A percentile compares a stretch with the other conserved stretches of the same genome.
Evolutionary conservation across 164 flowering plant genomes (phyloP).

Genomic region (Houttuynia cordata): DNA sequence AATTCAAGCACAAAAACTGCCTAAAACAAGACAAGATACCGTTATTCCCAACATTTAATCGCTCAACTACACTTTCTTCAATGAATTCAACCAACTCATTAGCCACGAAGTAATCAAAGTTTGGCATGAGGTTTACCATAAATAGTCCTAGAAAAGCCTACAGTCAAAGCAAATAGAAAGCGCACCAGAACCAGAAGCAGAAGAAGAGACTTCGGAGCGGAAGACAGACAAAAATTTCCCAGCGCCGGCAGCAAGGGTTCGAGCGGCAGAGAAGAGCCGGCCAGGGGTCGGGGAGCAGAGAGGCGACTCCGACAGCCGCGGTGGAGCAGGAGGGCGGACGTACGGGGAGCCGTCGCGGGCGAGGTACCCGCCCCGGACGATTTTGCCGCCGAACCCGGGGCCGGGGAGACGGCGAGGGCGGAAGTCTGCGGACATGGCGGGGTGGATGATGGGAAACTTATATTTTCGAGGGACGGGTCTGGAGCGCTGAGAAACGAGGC

Average conservation of each 20-base stretch:
- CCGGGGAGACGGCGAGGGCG: background rate
- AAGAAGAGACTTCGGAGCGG: background rate
- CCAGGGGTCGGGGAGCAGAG: background rate
- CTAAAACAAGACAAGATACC: too few relatives aligned
- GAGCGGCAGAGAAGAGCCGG: slow-evolving; percentile 1
- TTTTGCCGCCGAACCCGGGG: slow-evolving; percentile 2
- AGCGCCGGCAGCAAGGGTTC: background rate
- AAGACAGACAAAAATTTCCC: slow-evolving; percentile 2
- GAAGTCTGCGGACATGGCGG: slow-evolving; percentile 1
- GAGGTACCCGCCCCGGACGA: slow-evolving; percentile 1
- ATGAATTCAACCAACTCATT: too few relatives aligned
- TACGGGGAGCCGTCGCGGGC: background rate
- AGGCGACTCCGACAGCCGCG: slow-evolving; percentile 1
- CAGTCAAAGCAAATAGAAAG: background rate
- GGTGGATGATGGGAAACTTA: too few relatives aligned
- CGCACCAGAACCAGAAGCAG: background rate
- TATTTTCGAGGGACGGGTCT: too few relatives aligned
- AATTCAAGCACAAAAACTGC: too few relatives aligned
- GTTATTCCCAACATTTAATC: too few relatives aligned
- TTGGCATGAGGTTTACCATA: background rate
- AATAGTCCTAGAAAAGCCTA: background rate
- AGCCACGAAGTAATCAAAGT: background rate
- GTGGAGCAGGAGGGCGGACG: background rate
- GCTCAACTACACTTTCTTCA: too few relatives aligned
- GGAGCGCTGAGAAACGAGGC: too few relatives aligned